Evolutionary conservation across 2,329 filamentous ascomycete species (phyloP).

Genomic region (Magnaporthales sp.): DNA sequence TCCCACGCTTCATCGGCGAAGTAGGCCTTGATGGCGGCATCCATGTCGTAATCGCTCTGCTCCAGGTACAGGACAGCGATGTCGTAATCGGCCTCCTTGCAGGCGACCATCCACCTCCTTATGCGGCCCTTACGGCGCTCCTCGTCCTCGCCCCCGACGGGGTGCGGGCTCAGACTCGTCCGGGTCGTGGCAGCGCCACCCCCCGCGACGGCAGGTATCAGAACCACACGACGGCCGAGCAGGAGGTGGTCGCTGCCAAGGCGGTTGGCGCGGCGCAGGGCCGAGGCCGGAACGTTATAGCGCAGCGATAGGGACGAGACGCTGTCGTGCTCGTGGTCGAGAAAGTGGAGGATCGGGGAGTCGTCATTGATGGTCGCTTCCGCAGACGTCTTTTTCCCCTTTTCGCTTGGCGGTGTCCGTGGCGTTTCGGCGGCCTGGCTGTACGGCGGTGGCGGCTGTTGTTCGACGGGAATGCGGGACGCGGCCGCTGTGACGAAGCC

Average conservation of each 20-base stretch:
- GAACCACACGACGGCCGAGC: constrained; percentile 55
- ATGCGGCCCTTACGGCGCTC: constrained; percentile 62
- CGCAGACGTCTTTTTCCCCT: constrained; percentile 6
- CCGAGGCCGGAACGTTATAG: constrained; percentile 58
- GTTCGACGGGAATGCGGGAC: constrained; percentile 26
- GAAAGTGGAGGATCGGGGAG: constrained; percentile 56
- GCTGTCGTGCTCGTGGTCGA: constrained; percentile 61
- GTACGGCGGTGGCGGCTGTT: constrained; percentile 13
- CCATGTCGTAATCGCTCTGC: constrained; percentile 58
- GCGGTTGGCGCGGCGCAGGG: constrained; percentile 58
- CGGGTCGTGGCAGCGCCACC: neutral
- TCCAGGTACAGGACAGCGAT: constrained; percentile 68
- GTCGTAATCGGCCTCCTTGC: constrained; percentile 71
- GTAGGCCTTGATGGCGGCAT: constrained; percentile 53
- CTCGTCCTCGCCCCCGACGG: constrained; percentile 67
- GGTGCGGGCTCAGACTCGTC: constrained; percentile 50
- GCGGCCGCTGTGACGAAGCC: constrained; percentile 28
- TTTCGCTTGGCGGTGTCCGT: neutral
- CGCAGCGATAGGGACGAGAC: constrained; percentile 60
- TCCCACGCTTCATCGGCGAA: constrained; percentile 71
- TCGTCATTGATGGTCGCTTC: neutral
- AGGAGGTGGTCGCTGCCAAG: constrained; percentile 61
- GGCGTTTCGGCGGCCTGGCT: constrained; percentile 9
- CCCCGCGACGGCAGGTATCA: constrained; percentile 46
- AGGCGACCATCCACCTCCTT: constrained; percentile 69